Base-by-base conservation (phyloP, 2,329 filamentous ascomycete species). In the Plectosphaerella sp. region DNA sequence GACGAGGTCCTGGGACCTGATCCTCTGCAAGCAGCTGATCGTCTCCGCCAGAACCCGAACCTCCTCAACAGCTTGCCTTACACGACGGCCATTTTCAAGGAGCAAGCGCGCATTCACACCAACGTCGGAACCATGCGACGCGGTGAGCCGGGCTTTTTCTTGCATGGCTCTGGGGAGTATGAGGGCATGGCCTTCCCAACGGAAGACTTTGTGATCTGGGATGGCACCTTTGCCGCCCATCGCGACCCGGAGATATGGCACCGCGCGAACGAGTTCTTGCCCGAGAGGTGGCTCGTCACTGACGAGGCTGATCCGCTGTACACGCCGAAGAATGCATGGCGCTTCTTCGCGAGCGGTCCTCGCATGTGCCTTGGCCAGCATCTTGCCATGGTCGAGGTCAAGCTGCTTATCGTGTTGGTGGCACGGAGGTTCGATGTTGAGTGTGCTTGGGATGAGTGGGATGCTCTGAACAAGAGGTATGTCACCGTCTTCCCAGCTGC, bases 301-400 rank as follows among this genome's bases (percentile, higher is more conserved):
- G 43, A 58, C 15, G 33, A 50, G 12, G 33, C 24, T 1, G 52
- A 58, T 28, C 54, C 49, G 41, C 28, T 60, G 15, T 48, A 51
- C 33, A 52, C 58, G 2, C 49, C 48, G 12, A 58, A 55, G 42
- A 67, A 72, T 51, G 76, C 78, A 0, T 83, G 72, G 71, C 65
- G 76, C 11, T 71, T 77, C 1, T 84, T 84, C 58, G 75, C 76
- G 41, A 67, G 74, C 41, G 79, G 79, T 0, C 72, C 73, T 4
- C 62, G 80, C 10, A 78, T 74, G 25, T 84, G 80, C 55, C 74
- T 83, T 25, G 80, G 80, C 0, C 74, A 81, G 63, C 74, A 79
- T 57, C 65, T 84, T 28, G 80, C 77, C 3, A 72, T 79, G 64
- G 69, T 77, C 16, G 79, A 83, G 61, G 65, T 77, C 15, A 74